phyloP scores from a whole-genome alignment of 495 filamentous ascomycete species.

The Aspergillus egyptiacus region DNA sequence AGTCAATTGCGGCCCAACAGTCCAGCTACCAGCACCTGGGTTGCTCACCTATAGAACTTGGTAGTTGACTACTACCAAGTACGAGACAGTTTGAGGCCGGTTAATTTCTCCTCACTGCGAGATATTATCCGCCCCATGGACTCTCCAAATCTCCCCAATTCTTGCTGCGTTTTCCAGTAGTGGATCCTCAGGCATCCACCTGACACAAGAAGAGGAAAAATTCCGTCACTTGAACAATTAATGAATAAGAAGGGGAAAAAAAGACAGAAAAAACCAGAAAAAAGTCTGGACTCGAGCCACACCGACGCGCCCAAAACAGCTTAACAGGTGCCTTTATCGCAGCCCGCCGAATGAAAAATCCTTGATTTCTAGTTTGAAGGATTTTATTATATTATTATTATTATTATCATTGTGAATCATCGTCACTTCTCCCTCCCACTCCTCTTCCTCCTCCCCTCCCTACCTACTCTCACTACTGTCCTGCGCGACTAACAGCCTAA shows the following conservation, averaged over 20 bases:
- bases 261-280: too few species aligned
- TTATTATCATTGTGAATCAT: slow-evolving; percentile 4
- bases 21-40: too few species aligned
- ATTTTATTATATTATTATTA: slow-evolving; percentile 12
- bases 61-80: too few species aligned
- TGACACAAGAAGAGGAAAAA: slow-evolving; percentile 9
- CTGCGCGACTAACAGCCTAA: slow-evolving; percentile 18
- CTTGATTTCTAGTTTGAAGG: slow-evolving; percentile 20
- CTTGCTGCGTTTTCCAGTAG: background rate
- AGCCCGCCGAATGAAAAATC: slow-evolving; percentile 10
- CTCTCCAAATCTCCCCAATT: slow-evolving; percentile 6
- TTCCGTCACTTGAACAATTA: slow-evolving; percentile 5
- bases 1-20: too few species aligned
- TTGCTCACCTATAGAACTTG: too few species aligned
- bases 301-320: slow-evolving; percentile 45
- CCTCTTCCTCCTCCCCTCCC: slow-evolving; percentile 14
- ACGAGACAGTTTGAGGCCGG: background rate
- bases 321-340: slow-evolving; percentile 15
- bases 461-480: too few species aligned
- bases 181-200: slow-evolving; percentile 14
- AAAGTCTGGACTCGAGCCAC: slow-evolving; percentile 16
- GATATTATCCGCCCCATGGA: slow-evolving; percentile 7
- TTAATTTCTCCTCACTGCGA: slow-evolving; percentile 34
- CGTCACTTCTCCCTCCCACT: slow-evolving; percentile 6
- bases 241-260: too few species aligned